Base-by-base conservation (phyloP, 129 eudicot genomes). In the Solidago caesia region DNA sequence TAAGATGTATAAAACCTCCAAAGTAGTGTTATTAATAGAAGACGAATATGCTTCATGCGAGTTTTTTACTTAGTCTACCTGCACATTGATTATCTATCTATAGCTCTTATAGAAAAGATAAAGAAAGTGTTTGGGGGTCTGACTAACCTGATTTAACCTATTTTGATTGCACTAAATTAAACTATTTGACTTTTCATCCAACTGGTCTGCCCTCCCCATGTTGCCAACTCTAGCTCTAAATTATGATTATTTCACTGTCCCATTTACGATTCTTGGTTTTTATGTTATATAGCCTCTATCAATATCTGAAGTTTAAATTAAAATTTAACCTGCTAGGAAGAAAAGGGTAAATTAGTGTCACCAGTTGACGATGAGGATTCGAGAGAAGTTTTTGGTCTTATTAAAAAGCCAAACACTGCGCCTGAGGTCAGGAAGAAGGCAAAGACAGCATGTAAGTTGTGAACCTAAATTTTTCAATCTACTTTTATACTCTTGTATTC, bases 341-440 rank as follows among this genome's bases (percentile, higher is more conserved):
- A 87, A 57, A 80, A 84, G 65, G 71, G 77, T 58, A 82, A 74
- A 46, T 33, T 89, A 58, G 69, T 86, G 52, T 80, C 96, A 47
- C 90, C 85, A 15, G 81, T 82, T 44, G 90, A 84, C 45, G 90
- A 89, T 82, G 89, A 85, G 62, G 86, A 70, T 66, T 89, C 95
- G 72, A 83, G 94, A 80, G 89, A 92, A 86, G 92, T 87, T 52
- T 89, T 89, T 78, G 86, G 90, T 70, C 90, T 86, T 46, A 89
- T 92, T 77, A 92, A 88, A 87, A 89, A 92, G 83, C 82, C 83
- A 16, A 92, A 87, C 79, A 77, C 55, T 2, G 85, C 59, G 16
- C 84, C 95, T 2, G 87, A 84, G 33, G 51, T 73, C 33, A 86
- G 79, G 75, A 92, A 75, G 83, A 92, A 87, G 76, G 80, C 86